Evolutionary conservation across 768 basidiomycete genomes (phyloP), one percentile per base, ranked within the genome.

Genomic region (Lactarius psammicola): DNA sequence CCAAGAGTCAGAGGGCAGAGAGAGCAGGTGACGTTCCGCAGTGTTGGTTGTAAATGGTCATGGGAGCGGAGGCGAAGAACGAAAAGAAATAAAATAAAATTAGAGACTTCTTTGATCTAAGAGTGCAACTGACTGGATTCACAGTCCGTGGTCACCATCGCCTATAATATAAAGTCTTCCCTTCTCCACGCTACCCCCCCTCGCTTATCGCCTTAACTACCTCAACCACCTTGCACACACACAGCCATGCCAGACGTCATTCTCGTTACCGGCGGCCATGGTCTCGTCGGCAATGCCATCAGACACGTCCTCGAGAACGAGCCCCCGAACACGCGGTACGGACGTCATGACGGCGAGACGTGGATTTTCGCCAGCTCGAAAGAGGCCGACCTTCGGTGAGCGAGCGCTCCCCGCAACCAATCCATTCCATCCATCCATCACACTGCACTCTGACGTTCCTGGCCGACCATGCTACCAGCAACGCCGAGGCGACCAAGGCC

Each of bases 211-310:
- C 20, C 30, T 31, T 31, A 9, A 30, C 31, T n/a, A 31, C 54
- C 30, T 33, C 54, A 31, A 55, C 18, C 31, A n/a, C 31, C 51
- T 6, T 5, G 6, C n/a, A 15, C 53, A 23, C 61, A 3, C 31
- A 23, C 36, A 30, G 17, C 49, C 31, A 62, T 62, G 61, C 42
- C 64, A 20, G 59, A 67, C 65, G 85, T 89, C 58, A 80, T 94
- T 36, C 86, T 94, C 63, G 89, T 94, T 71, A 93, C 92, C 56
- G 92, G 92, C 51, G 92, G 92, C 46, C 83, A 86, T 65, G 94
- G 94, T 15, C 86, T 95, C 56, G 92, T 95, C 38, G 94, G 94
- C 23, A 84, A 85, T 71, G 94, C 87, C 44, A 90, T 95, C 73
- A 79, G 87, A 72, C 81, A 89, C 73, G 78, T 93, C 51, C 85